Evolutionary conservation across 2,329 filamentous ascomycete species (phyloP), one percentile per base, ranked within the genome.

Genomic region (Clarireedia hainanense): DNA sequence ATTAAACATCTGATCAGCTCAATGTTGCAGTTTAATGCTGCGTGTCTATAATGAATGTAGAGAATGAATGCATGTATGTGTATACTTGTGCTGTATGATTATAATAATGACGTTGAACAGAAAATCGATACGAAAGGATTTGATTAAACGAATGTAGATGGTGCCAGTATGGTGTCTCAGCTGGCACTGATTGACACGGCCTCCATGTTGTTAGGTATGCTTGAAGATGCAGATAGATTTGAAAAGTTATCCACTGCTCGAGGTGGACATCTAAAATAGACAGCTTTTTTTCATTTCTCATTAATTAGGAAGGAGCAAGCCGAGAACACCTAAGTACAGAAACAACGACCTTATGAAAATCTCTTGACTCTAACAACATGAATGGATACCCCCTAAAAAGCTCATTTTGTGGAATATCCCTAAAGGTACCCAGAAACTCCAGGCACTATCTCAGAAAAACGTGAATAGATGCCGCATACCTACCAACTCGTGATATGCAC

Each of bases 401-500:
- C 34, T 54, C 51, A 6, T 40, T 27, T 39, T 48, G 51, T 26
- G 39, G 34, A 39, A 49, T 39, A 26, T 20, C 23, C 37, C 10
- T 34, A 34, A 34, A 12, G 10, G 10, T 34, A 34, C 12, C 30
- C 12, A 27, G 42, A 12, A 53, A 10, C n/a, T 47, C 42, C 17
- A 47, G 40, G 20, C 14, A 46, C 20, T 52, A 17, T 52, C 30
- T 34, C 39, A 42, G 17, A 42, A 42, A 42, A 42, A 10, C 39
- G 17, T 20, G 39, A 42, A 14, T 20, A 42, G 9, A 42, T 42
- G 51, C 27, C 47, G 46, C 36, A 50, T 23, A 50, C 43, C 57
- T 30, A 47, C 50, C 40, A 51, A 40, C 50, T 47, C 53, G 37
- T 50, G 36, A 59, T 57, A 55, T 47, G 36, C 56, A 56, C 39